Conservation (phyloP, 208 protist species). For the Paratrypanosoma confusum region DNA sequence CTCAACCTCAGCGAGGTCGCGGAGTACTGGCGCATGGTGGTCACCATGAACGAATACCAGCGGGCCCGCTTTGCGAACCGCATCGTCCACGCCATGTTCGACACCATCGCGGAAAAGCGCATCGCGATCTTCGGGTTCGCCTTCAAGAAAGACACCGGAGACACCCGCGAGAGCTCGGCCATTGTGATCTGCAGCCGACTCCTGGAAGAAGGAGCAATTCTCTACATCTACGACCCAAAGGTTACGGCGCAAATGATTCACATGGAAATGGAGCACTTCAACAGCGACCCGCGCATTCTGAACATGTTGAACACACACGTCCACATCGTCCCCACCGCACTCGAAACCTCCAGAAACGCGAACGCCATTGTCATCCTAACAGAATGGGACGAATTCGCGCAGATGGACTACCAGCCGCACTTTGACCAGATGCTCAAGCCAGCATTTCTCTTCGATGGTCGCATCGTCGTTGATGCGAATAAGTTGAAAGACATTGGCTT, state of each 20-base stretch:
- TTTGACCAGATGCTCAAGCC: slow-evolving; percentile 92
- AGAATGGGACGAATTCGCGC: slow-evolving; percentile 97
- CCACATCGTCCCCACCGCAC: slow-evolving; percentile 23
- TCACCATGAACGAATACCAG: slow-evolving; percentile 96
- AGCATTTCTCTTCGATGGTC: slow-evolving; percentile 94
- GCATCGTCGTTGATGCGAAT: slow-evolving; percentile 69
- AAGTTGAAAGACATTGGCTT: slow-evolving; percentile 82
- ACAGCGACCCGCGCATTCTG: slow-evolving; percentile 19
- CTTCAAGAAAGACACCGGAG: slow-evolving; percentile 98
- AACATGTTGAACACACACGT: slow-evolving; percentile 8
- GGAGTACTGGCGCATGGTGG: slow-evolving; percentile 92
- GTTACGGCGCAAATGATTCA: slow-evolving; percentile 41
- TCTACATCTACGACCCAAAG: slow-evolving; percentile 97
- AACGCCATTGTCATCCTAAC: slow-evolving; percentile 92
- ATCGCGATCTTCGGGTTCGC: slow-evolving; percentile 94
- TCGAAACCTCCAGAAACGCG: slow-evolving; percentile 59
- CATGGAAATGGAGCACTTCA: slow-evolving; percentile 56
- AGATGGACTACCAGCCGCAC: slow-evolving; percentile 73
- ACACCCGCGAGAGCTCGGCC: slow-evolving; percentile 91
- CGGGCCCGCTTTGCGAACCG: slow-evolving; percentile 83
- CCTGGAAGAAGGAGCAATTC: slow-evolving; percentile 78
- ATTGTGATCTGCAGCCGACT: slow-evolving; percentile 84
- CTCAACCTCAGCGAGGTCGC: slow-evolving; percentile 88
- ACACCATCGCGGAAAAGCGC: slow-evolving; percentile 88
- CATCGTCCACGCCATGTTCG: slow-evolving; percentile 87